Evolutionary conservation across 1,284 basidiomycete genomes (phyloP), one percentile per base, ranked within the genome.

Genomic region (Boletellus deceptivus): DNA sequence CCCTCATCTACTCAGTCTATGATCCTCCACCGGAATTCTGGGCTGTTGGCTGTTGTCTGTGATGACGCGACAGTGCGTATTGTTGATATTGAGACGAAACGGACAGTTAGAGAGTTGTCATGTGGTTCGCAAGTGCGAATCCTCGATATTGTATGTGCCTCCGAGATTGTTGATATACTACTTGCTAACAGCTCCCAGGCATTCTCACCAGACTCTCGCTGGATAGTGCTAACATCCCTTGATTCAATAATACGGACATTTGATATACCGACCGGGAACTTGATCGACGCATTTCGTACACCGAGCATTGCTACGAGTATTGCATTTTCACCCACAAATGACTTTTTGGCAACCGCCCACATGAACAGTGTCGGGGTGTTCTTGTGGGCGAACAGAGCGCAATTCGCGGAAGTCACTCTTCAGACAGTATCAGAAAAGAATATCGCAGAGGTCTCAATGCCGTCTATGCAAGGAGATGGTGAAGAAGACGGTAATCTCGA

Each of bases 351-450:
- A 0, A 97, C 95, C 2, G 79, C 92, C 0, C 97, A 99, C 69
- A 86, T 96, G 3, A 95, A 97, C 64, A 93, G 87, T 53, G 86
- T 98, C 40, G 97, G 95, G 6, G 82, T 99, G 5, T 95, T 90
- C 67, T 79, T 99, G 13, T 99, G 97, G 92, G 93, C 94, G 18
- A 99, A 99, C 71, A 86, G 93, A 50, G 91, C 94, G 16, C 96
- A 98, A 65, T 98, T 95, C 68, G 72, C 85, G 0, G 90, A 96
- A 50, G 80, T 98, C 9, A 79, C 93, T 2, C 82, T 97, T 64
- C 84, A 86, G 56, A 86, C 85, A 46, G 78, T 96, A 16, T 77
- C 82, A 37, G 90, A 95, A 56, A 83, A 86, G 33, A 86, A 92
- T 47, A 73, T 89, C 6, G 70, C 76, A 4, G 83, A 90, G 43